Conservation (phyloP, 1,139 yeast genomes). For the Blastobotrys serpentis region DNA sequence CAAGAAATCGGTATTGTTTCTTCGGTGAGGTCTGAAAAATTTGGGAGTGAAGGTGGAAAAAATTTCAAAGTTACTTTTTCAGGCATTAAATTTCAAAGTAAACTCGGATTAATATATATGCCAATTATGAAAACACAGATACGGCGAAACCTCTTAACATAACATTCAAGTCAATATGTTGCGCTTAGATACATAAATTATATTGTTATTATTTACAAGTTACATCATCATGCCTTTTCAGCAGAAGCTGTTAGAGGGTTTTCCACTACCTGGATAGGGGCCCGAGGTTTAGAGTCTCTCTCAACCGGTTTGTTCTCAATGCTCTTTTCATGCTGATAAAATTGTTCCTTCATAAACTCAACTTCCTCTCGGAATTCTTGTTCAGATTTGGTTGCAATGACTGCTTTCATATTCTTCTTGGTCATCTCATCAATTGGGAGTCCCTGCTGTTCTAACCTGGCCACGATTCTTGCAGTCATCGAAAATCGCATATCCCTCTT, state of each 20-base stretch:
- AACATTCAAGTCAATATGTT: no score
- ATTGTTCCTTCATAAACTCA: slow-evolving; percentile 58
- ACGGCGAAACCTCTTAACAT: no score
- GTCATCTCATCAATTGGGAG: slow-evolving; percentile 63
- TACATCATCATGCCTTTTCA: not conserved
- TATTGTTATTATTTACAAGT: slow-evolving; percentile 1
- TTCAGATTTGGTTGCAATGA: slow-evolving; percentile 47
- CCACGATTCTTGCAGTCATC: slow-evolving; percentile 75
- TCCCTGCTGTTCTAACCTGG: slow-evolving; percentile 69
- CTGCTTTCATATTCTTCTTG: slow-evolving; percentile 53
- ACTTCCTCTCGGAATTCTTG: slow-evolving; percentile 60
- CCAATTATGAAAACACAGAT: no score
- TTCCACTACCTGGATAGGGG: slow-evolving; percentile 26
- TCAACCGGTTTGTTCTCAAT: slow-evolving; percentile 20
- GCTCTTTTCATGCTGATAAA: slow-evolving; percentile 42
- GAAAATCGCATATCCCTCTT: slow-evolving; percentile 74
- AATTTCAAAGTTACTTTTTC: no score
- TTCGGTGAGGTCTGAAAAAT: no score
- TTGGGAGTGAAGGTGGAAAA: no score
- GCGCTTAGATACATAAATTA: no score
- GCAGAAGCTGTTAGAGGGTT: slow-evolving; percentile 24
- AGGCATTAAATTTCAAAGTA: no score
- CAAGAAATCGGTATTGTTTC: no score
- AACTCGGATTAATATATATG: no score
- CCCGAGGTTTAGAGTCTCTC: slow-evolving; percentile 15